Conservation (phyloP, 352 stramenopile genomes). For the Pythium aphanidermatum region DNA sequence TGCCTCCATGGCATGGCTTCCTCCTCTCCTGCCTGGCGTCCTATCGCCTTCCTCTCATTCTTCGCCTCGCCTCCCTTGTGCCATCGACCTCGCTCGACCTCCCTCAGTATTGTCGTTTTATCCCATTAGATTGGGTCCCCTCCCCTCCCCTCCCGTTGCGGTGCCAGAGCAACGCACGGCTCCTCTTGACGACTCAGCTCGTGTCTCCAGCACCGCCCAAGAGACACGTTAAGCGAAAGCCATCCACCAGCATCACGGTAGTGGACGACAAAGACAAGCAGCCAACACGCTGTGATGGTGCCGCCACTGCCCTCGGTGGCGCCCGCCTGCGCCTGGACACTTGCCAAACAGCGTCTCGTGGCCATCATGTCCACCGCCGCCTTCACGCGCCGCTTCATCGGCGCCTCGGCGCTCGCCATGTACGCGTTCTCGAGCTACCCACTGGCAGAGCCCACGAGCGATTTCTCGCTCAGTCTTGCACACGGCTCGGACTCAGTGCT, state of each 20-base stretch:
- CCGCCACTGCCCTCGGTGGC: not conserved
- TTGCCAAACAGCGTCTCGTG: conserved; percentile 23
- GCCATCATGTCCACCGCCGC: conserved; percentile 28
- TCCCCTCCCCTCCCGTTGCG: not conserved
- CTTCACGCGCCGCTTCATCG: conserved; percentile 30
- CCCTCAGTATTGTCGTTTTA: not conserved
- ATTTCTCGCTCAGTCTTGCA: conserved; percentile 48
- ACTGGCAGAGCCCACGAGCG: conserved; percentile 51
- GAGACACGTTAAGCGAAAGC: conserved; percentile 16
- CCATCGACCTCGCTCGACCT: not conserved
- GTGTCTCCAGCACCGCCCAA: conserved; percentile 26
- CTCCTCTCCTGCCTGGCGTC: not conserved
- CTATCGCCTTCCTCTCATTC: not conserved
- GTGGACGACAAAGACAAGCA: not conserved
- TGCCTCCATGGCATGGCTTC: too few species aligned
- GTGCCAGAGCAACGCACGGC: conserved; percentile 17
- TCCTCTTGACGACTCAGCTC: conserved; percentile 5
- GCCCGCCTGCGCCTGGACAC: conserved; percentile 10
- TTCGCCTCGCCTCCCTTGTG: not conserved
- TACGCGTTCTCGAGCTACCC: conserved; percentile 45
- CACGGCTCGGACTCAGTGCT: conserved; percentile 48
- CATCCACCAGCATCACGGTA: conserved; percentile 12
- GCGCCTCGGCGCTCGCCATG: conserved; percentile 27
- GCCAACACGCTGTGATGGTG: conserved; percentile 1
- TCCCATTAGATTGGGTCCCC: too few species aligned